Base-by-base conservation (phyloP, 345 rosid species). In the Eucalyptus sp. region DNA sequence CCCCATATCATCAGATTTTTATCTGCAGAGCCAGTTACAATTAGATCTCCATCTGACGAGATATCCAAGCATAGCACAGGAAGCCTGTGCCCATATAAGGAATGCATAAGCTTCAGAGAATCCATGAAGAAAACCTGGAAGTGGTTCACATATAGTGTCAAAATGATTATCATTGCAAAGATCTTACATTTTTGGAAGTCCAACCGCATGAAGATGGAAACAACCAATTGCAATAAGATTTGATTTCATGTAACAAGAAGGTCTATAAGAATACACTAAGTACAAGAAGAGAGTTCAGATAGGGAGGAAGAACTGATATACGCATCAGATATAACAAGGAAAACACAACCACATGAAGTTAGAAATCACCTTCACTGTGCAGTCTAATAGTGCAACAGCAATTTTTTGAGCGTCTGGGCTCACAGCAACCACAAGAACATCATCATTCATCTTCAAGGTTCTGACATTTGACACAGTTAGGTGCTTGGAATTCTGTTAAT, bases 1-100 rank as follows among this genome's bases (percentile, higher is more conserved):
- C 99, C 99, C 99, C 99, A 98, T 87, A 98, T 97, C 92, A 95
- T 97, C 88, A 98, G 80, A 93, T 98, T 98, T 91, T 98, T 98
- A 93, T 98, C 99, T 87, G 97, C 98, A 51, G 99, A 98, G 54
- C 99, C 99, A 71, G 99, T 97, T 83, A 97, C 99, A 87, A 98
- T 93, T 93, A 96, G 90, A 92, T 94, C 98, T 89, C 99, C 99
- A 92, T 98, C 99, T 11, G 99, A 98, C 87, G 99, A 98, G 87
- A 95, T 95, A 93, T 98, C 99, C 96, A 98, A 93, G 91, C 98
- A 94, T 88, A 98, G 93, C 68, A 98, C 99, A 86, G 99, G 99
- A 86, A 97, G 94, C 92, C 94, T 95, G 94, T 98, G 99, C 60
- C 98, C 99, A 52, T 98, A 98, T 86, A 98, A 92, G 81, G 99